Conservation (phyloP, 495 filamentous ascomycete species). For the Talaromyces stipitatus region DNA sequence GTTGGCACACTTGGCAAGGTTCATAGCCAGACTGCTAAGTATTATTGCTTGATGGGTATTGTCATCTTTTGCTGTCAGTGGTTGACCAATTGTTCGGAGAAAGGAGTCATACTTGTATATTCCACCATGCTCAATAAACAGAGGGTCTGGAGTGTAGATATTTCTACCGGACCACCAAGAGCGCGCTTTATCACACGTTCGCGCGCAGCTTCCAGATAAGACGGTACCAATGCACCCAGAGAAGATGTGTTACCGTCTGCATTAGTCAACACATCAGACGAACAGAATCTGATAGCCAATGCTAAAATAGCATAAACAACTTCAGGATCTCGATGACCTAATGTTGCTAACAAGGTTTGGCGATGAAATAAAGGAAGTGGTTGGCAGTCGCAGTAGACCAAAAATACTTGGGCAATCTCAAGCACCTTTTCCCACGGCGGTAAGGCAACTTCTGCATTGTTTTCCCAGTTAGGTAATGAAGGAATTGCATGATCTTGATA, state of each 20-base stretch:
- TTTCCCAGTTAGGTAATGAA: background rate
- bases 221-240: slow-evolving; percentile 9
- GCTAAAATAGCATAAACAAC: slow-evolving; percentile 35
- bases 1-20: slow-evolving; percentile 36
- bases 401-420: slow-evolving; percentile 29
- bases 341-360: slow-evolving; percentile 25
- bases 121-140: slow-evolving; percentile 40
- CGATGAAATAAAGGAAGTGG: slow-evolving; percentile 37
- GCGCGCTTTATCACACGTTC: slow-evolving; percentile 34
- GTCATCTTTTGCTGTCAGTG: slow-evolving; percentile 23
- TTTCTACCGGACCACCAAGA: slow-evolving; percentile 36
- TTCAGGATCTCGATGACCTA: slow-evolving; percentile 30
- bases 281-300: slow-evolving; percentile 26
- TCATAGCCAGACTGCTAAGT: slow-evolving; percentile 40
- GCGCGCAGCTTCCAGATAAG: slow-evolving; percentile 37
- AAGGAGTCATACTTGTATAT: slow-evolving; percentile 29
- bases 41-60: slow-evolving; percentile 41
- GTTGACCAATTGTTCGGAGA: background rate
- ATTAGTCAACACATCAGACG: slow-evolving; percentile 11
- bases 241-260: background rate
- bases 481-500: background rate
- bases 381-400: slow-evolving; percentile 39
- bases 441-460: slow-evolving; percentile 8
- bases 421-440: slow-evolving; percentile 35
- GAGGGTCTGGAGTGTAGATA: slow-evolving; percentile 40